Percentiles rank a stretch among this genome's conserved stretches.
These are phyloP conservation scores for Xerocomus potaroensis DNA, from an alignment of 768 basidiomycete genomes.

Conservation along the genomic window DNA sequence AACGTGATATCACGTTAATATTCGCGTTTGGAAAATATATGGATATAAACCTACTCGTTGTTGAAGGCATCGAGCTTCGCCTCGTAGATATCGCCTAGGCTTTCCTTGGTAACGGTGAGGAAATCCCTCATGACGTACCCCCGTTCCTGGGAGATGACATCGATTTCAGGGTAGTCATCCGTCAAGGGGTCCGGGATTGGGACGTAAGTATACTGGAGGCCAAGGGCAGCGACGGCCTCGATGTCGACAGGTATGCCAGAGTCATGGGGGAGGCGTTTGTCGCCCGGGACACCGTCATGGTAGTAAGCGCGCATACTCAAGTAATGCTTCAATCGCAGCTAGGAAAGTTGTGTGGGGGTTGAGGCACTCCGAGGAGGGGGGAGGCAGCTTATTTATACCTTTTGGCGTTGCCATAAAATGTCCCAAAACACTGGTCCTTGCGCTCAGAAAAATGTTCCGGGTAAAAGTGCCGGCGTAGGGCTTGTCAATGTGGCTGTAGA, in stretches of 20 bases:
- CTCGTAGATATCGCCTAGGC: conserved; percentile 78
- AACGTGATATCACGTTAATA: conserved; percentile 1
- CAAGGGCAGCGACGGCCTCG: conserved; percentile 48
- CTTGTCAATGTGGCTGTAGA: too few species aligned
- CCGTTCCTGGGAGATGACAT: conserved; percentile 58
- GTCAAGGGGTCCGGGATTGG: conserved; percentile 45
- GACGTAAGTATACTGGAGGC: conserved; percentile 64
- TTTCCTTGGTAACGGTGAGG: conserved; percentile 71
- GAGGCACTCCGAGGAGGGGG: background rate
- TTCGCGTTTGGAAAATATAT: background rate
- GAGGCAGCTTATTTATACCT: background rate
- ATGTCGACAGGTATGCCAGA: conserved; percentile 51
- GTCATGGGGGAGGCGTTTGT: conserved; percentile 79
- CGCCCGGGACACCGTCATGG: conserved; percentile 64
- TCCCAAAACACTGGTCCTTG: too few species aligned
- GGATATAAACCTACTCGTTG: conserved; percentile 52
- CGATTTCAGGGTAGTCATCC: conserved; percentile 43
- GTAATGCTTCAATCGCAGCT: background rate
- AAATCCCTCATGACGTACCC: conserved; percentile 80
- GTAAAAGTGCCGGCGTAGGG: too few species aligned
- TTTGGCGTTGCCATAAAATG: too few species aligned
- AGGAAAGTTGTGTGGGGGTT: too few species aligned
- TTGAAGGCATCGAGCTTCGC: conserved; percentile 78
- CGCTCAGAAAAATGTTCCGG: too few species aligned
- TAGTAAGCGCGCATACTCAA: conserved; percentile 65